Evolutionary conservation across 495 filamentous ascomycete genomes (phyloP).

Genomic region (Neurospora cerealis): DNA sequence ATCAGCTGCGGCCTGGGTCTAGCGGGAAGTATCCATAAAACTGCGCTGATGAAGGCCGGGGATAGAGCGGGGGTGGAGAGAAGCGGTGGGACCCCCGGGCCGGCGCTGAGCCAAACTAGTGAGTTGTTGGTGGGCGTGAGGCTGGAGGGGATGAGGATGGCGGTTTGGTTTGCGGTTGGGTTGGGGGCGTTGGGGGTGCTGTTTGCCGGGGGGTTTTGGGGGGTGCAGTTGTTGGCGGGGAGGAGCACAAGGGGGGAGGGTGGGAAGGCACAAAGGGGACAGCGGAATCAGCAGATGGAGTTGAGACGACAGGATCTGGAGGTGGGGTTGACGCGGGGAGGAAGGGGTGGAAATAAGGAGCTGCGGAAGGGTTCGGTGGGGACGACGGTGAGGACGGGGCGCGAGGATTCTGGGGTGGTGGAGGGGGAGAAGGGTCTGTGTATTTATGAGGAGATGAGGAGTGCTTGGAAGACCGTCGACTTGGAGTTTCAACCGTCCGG

Average conservation of each 20-base stretch:
- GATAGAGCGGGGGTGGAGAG: background rate
- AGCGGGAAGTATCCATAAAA: slow-evolving; percentile 31
- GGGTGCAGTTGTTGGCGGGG: background rate
- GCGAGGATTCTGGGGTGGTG: background rate
- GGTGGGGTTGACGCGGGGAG: too few relatives aligned
- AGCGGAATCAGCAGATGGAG: background rate
- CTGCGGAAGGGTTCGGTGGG: background rate
- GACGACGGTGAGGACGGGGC: background rate
- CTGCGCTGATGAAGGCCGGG: background rate
- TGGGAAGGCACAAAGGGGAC: background rate
- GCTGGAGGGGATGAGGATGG: slow-evolving; percentile 44
- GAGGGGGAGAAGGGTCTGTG: background rate
- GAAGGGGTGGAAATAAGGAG: background rate
- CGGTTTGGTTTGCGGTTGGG: slow-evolving; percentile 48
- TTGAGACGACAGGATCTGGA: background rate
- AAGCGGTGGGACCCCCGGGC: background rate
- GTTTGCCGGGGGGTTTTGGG: slow-evolving; percentile 9
- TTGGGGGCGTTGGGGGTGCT: slow-evolving; percentile 35
- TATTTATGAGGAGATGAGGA: background rate
- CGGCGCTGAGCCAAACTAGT: background rate
- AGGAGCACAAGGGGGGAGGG: background rate
- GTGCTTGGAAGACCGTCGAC: background rate
- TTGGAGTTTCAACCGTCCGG: too few relatives aligned
- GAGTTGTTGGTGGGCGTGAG: slow-evolving; percentile 9
- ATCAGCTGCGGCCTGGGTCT: slow-evolving; percentile 37